Evolutionary conservation across 2,329 filamentous ascomycete species (phyloP).

Genomic region (Monosporascus sp.): DNA sequence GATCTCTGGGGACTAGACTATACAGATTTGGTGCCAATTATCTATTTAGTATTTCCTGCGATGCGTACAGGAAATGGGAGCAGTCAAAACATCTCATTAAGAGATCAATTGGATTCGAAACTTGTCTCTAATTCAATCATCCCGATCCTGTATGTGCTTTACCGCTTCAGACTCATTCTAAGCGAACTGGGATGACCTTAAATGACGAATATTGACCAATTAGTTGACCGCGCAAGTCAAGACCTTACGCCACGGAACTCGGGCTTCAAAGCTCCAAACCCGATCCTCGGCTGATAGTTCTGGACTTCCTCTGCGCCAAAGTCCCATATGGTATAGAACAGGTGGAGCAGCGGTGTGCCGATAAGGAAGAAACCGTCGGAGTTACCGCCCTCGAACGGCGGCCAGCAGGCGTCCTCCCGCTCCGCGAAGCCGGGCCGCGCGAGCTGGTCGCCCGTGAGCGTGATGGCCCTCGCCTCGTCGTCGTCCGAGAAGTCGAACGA

Average conservation of each 20-base stretch:
- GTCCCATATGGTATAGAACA: slow-evolving; percentile 31
- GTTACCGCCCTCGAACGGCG: slow-evolving; percentile 25
- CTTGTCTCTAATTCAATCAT: too few species aligned
- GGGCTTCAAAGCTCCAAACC: slow-evolving; percentile 10
- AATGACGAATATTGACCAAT: too few species aligned
- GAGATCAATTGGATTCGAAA: too few species aligned
- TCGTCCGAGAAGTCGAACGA: slow-evolving; percentile 22
- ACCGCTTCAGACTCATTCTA: too few species aligned
- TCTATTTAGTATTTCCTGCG: too few species aligned
- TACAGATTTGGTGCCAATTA: too few species aligned
- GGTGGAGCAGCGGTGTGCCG: slow-evolving; percentile 22
- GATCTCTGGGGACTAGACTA: too few species aligned
- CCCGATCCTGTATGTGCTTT: too few species aligned
- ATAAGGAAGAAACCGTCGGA: slow-evolving; percentile 23
- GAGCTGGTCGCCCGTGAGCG: slow-evolving; percentile 28
- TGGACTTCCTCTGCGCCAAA: slow-evolving; percentile 17
- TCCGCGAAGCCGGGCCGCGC: slow-evolving; percentile 27
- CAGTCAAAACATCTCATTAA: too few species aligned
- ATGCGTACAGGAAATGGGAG: too few species aligned
- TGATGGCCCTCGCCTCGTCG: slow-evolving; percentile 14
- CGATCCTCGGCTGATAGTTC: slow-evolving; percentile 9
- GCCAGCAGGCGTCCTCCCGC: slow-evolving; percentile 30
- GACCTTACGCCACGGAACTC: slow-evolving; percentile 1
- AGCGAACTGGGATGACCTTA: too few species aligned
- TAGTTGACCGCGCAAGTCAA: too few species aligned